A percentile compares a stretch with the other conserved stretches of the same genome.
Conservation (phyloP, 1,284 basidiomycete species). For the Laetiporus sulphureus region DNA sequence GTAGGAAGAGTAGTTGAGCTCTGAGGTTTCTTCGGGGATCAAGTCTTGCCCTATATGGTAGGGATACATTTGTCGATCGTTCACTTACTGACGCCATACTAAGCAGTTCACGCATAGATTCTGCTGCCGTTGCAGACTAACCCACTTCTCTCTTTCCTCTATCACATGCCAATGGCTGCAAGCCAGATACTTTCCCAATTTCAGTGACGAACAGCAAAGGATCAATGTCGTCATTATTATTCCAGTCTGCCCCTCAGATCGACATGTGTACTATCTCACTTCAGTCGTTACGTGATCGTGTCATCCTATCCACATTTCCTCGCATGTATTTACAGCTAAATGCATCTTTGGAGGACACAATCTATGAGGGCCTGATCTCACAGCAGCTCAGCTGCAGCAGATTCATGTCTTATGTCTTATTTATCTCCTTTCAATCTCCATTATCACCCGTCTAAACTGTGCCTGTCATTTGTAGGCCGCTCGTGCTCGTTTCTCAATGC, state of each 20-base stretch:
- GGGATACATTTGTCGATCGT: too few relatives aligned
- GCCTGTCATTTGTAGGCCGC: too few relatives aligned
- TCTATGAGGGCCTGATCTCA: conserved; percentile 35
- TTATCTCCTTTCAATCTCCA: too few relatives aligned
- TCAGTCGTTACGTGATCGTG: conserved; percentile 74
- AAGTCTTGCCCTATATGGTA: conserved; percentile 86
- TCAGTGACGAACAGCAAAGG: conserved; percentile 41
- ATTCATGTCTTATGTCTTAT: conserved; percentile 42
- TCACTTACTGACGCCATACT: conserved; percentile 12
- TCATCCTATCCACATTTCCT: conserved; percentile 59
- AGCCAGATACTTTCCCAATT: conserved; percentile 44
- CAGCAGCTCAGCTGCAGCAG: conserved; percentile 67
- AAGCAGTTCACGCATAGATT: too few relatives aligned
- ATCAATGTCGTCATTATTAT: conserved; percentile 28
- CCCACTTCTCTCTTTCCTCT: conserved; percentile 56
- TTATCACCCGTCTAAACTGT: too few relatives aligned
- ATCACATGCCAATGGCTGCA: conserved; percentile 56
- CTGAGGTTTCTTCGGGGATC: conserved; percentile 94
- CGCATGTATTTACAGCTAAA: conserved; percentile 50
- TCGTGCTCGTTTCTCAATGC: conserved; percentile 68
- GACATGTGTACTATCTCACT: conserved; percentile 79
- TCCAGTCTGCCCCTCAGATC: conserved; percentile 38
- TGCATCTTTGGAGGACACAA: conserved; percentile 42
- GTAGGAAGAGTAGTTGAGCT: conserved; percentile 76
- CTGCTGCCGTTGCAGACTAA: conserved; percentile 75